Conservation (phyloP, 202 grass and related monocot species). For the Dendrocalamus latiflorus region DNA sequence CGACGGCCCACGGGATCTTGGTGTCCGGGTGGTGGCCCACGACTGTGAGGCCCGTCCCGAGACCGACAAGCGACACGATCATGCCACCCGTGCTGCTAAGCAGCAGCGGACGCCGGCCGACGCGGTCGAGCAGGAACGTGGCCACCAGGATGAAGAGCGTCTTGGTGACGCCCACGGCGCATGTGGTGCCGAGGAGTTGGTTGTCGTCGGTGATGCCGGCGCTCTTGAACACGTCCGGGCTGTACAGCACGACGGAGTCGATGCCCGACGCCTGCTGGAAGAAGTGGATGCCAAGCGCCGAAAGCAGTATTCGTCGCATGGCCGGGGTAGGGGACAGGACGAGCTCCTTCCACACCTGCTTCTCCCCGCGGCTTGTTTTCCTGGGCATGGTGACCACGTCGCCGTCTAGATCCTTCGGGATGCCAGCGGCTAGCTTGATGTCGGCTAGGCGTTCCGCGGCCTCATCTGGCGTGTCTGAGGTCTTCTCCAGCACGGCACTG, state of each 20-base stretch:
- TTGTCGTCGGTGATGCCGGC: conserved; percentile 49
- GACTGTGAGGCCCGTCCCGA: conserved; percentile 55
- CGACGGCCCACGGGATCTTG: conserved; percentile 37
- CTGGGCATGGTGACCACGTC: conserved; percentile 42
- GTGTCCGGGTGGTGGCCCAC: conserved; percentile 26
- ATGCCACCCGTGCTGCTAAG: conserved; percentile 45
- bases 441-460: conserved; percentile 43
- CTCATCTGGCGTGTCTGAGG: conserved; percentile 39
- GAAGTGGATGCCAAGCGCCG: conserved; percentile 66
- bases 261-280: conserved; percentile 76
- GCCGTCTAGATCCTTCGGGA: conserved; percentile 36
- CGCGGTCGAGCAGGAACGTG: conserved; percentile 58
- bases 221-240: conserved; percentile 62
- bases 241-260: conserved; percentile 71
- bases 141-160: conserved; percentile 71
- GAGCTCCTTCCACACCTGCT: conserved; percentile 63
- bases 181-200: conserved; percentile 52
- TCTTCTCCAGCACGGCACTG: conserved; percentile 38
- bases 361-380: conserved; percentile 5
- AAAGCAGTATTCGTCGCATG: conserved; percentile 51
- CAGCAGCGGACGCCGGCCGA: conserved; percentile 56
- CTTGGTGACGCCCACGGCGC: conserved; percentile 68
- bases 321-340: conserved; percentile 35
- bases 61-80: conserved; percentile 40
- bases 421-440: conserved; percentile 60